phyloP scores from a whole-genome alignment of 2,329 filamentous ascomycete species.

The Alternaria sp. region DNA sequence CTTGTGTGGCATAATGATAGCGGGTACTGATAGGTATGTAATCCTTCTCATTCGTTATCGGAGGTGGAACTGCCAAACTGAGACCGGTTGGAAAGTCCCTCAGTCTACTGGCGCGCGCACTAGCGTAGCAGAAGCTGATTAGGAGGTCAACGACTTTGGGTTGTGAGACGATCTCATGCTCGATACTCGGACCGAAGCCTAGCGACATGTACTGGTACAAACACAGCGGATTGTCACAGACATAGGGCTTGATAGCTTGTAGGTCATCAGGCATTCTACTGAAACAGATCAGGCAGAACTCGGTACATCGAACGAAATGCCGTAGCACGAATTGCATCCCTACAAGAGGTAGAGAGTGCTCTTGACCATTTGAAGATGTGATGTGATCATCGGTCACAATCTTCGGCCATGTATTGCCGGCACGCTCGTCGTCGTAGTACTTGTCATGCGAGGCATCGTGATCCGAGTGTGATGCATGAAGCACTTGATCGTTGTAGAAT shows the following conservation, averaged over 20 bases:
- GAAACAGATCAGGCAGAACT: conserved; percentile 88
- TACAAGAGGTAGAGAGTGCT: conserved; percentile 62
- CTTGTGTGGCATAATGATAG: neutral
- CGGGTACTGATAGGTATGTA: conserved; percentile 3
- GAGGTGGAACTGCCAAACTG: conserved; percentile 58
- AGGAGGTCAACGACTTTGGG: conserved; percentile 85
- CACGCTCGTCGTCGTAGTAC: conserved; percentile 46
- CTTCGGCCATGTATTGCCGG: conserved; percentile 48
- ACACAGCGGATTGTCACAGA: conserved; percentile 77
- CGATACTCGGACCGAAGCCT: conserved; percentile 84
- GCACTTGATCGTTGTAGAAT: conserved; percentile 58
- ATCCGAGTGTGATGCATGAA: conserved; percentile 34
- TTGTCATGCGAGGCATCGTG: conserved; percentile 46
- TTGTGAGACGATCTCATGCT: conserved; percentile 80
- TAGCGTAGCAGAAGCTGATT: conserved; percentile 78
- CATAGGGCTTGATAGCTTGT: conserved; percentile 73
- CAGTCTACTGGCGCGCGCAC: conserved; percentile 54
- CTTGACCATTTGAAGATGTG: conserved; percentile 31
- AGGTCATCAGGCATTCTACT: conserved; percentile 68
- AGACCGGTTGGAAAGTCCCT: conserved; percentile 65
- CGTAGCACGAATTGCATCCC: conserved; percentile 78
- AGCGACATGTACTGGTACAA: conserved; percentile 86
- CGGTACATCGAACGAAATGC: conserved; percentile 79
- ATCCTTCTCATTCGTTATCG: conserved; percentile 21
- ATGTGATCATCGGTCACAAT: conserved; percentile 62